Base-by-base conservation (phyloP, 2,329 filamentous ascomycete species). In the Clarireedia monteithiana region DNA sequence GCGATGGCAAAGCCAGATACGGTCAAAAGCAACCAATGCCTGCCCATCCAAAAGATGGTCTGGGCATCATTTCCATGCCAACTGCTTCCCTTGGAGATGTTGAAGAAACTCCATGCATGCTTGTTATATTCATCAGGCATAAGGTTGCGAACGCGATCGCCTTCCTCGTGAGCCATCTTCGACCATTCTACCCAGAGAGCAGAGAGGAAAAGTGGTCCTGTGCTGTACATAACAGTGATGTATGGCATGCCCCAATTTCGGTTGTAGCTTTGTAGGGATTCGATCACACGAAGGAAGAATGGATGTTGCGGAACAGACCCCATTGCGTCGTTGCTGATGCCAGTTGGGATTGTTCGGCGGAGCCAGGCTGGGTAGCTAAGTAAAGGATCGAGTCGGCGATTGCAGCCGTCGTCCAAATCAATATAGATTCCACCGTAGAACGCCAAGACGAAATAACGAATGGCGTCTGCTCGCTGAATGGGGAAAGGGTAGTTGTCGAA, bases 321-420 rank as follows among this genome's bases (percentile, higher is more conserved):
- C 86, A 91, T 90, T 42, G 84, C 85, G 66, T 91, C 88, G 73
- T 91, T 91, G 62, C 84, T 88, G 63, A 91, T 88, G 60, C 88
- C 88, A 1, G 88, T 91, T 2, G 88, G 88, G 2, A 79, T 74
- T 0, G 88, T 91, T 61, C 83, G 81, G 61, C 85, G 82, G 14
- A 88, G 76, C 80, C 84, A 89, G 44, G 85, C 83, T 17, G 82
- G 82, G 70, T 88, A 89, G 50, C 77, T 75, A 56, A 86, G 80
- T 14, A 88, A 77, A 53, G 84, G 84, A 64, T 88, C 85, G 10
- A 70, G 66, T 26, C 61, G 61, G 14, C 68, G 61, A 30, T 66
- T 66, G 58, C 68, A 70, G 12, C 67, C 67, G 54, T 70, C 67
- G 70, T 94, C 88, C 48, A 92, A 73, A 66, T 94, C 88, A 63